Base-by-base conservation (phyloP, 139 green algal species). In the Chlamydomonas incerta region DNA sequence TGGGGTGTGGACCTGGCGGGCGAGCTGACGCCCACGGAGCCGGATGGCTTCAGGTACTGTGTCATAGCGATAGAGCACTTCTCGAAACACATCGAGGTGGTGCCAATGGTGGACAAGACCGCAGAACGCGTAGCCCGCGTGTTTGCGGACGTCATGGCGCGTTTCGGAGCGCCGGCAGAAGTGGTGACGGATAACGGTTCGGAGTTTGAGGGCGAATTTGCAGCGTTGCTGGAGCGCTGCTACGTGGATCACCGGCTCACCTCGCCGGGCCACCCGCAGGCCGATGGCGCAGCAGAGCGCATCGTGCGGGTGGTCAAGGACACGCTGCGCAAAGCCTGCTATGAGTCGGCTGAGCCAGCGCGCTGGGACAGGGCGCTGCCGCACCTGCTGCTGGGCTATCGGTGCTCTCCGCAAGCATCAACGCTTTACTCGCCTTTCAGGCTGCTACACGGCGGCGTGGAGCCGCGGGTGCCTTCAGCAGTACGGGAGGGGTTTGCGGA, bases 1-100 rank as follows among this genome's bases (percentile, higher is more conserved):
- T 50, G 41, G 41, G 41, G 41, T 50, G 41, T 50, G 41, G 41
- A 50, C 41, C 41, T 88, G 0, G 76, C 29, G 20, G 80, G 73
- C 0, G 28, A 55, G 74, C 65, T 92, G 0, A 65, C 60, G 13
- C 23, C 46, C 29, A 69, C n/a, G 41, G 6, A 50, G 26, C 20
- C 21, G 24, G 6, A 13, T 9, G 72, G 79, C 70, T 76, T 87
- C 60, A 84, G 37, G 28, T 89, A 89, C 57, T 52, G 89, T 17
- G 86, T 90, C 65, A 58, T 93, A 4, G 55, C 50, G 1, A 85
- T 91, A 23, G 88, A 91, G 41, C 63, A 88, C 34, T 83, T 90
- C 35, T 74, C 14, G 33, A 90, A 92, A 37, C 65, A 66, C 26
- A 47, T 91, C 1, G 82, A 87, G 63, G 1, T 88, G 14, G 46